Conservation (phyloP, 345 rosid genomes). For the Nasturtium officinale region DNA sequence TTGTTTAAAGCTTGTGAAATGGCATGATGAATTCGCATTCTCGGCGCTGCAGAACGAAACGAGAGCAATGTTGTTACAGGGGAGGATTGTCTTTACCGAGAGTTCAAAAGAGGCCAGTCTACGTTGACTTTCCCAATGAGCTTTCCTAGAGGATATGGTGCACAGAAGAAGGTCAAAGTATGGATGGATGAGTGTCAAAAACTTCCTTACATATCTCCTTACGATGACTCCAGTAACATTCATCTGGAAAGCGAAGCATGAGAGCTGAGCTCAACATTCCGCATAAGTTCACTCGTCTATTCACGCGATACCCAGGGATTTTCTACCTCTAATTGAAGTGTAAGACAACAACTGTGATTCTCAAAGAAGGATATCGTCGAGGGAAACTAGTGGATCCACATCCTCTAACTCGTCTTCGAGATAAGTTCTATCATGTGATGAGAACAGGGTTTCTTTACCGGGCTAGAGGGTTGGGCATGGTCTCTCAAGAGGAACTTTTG, state of each 20-base stretch:
- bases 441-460: constrained; percentile 85
- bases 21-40: constrained; percentile 71
- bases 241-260: constrained; percentile 78
- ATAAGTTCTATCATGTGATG: constrained; percentile 84
- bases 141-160: constrained; percentile 93
- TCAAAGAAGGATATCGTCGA: constrained; percentile 81
- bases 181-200: constrained; percentile 99
- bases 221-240: constrained; percentile 72
- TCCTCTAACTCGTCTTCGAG: constrained; percentile 72
- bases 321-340: constrained; percentile 94
- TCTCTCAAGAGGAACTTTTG: constrained; percentile 53
- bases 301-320: constrained; percentile 92
- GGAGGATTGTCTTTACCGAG: constrained; percentile 55
- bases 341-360: constrained; percentile 85
- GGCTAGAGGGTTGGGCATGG: constrained; percentile 61
- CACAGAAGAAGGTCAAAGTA: constrained; percentile 81
- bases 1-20: constrained; percentile 59
- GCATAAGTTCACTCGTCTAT: constrained; percentile 81
- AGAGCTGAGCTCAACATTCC: constrained; percentile 84
- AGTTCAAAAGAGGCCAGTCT: constrained; percentile 73
- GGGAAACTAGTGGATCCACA: constrained; percentile 83
- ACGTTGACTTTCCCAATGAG: constrained; percentile 77
- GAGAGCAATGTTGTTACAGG: constrained; percentile 49
- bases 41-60: constrained; percentile 65
- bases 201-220: constrained; percentile 90